Base-by-base conservation (phyloP, 768 basidiomycete species). In the Russula brevipes region DNA sequence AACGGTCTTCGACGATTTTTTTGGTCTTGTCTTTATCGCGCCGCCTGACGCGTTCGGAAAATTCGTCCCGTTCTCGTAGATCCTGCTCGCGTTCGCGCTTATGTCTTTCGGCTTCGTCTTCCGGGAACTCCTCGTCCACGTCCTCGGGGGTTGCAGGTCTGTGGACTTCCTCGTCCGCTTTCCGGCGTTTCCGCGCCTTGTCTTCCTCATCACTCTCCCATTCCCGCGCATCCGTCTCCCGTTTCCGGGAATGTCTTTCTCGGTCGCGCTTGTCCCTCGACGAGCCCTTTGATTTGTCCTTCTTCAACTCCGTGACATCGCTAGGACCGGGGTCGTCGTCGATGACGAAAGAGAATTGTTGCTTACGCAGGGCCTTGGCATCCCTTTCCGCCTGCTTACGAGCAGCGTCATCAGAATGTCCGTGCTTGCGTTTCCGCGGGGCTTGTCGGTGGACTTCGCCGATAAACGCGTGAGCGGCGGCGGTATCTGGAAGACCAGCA, bases 191-290 rank as follows among this genome's bases (percentile, higher is more conserved):
- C 72, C 85, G 78, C 44, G 81, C 77, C 72, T 84, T 78, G 67
- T 93, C 91, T 61, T 94, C 93, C 64, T 91, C 92, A 65, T 93
- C 94, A 68, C 90, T 92, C 73, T 92, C 89, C 93, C 94, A 95
- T 63, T 91, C 88, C 59, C 85, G 87, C 24, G 78, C 83, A 65
- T 91, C 89, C 61, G 85, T 82, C 36, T 95, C 93, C 54, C 93
- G 79, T 73, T 94, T 95, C 67, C 94, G 80, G 44, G 82, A 79
- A 64, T 86, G 83, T 60, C 85, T 80, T 42, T 88, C 87, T 69
- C 77, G 77, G 59, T 78, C 76, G 63, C 79, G 82, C 61, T 84
- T 84, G 67, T 80, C 80, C 65, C 77, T 79, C 70, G 72, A 75
- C 75, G 63, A 70, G 50, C 63, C 73, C 72, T 64, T 69, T 60